Evolutionary conservation across 495 filamentous ascomycete species (phyloP), one percentile per base, ranked within the genome.

Genomic region (Penicillium riverlandense): DNA sequence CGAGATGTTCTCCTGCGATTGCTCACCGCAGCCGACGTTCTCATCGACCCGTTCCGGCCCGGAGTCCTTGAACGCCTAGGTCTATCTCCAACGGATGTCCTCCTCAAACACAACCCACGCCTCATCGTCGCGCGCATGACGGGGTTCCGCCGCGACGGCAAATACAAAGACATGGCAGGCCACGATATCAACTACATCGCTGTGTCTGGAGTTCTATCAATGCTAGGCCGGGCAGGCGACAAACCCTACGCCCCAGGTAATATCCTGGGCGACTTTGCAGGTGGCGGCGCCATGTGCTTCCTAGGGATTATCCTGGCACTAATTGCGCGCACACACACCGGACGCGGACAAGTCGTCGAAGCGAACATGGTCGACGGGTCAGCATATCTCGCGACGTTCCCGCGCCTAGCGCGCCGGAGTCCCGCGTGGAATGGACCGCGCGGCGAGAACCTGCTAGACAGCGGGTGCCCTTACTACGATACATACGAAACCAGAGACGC

Each of bases 161-260:
- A 80, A 50, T 96, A 94, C 63, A 77, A 77, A 35, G 55, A 71
- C 46, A 96, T 95, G 89, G 91, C 91, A 0, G 90, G 91, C n/a
- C 91, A 97, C 53, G 91, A 97, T 59, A 96, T 97, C 59, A 97
- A 97, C 57, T 97, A 96, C 63, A 82, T 97, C 15, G 86, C 90
- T 30, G 87, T 95, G 0, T 86, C 84, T 1, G 91, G 91, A 0
- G 84, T 85, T 0, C 65, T 97, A 11, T 75, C 73, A 1, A 72
- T 94, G 65, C 72, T 97, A 0, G 91, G 91, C 0, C 70, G 84
- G 0, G 65, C 65, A 16, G 76, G 72, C 4, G 77, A 81, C 47
- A 81, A 78, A 38, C 91, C 91, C 7, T 79, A 83, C 41, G 72
- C 90, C 7, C 91, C 91, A 5, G 80, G 70, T 0, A 97, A 97